Evolutionary conservation across 306 rosid species (phyloP).

Genomic region (Leucaena leucocephala): DNA sequence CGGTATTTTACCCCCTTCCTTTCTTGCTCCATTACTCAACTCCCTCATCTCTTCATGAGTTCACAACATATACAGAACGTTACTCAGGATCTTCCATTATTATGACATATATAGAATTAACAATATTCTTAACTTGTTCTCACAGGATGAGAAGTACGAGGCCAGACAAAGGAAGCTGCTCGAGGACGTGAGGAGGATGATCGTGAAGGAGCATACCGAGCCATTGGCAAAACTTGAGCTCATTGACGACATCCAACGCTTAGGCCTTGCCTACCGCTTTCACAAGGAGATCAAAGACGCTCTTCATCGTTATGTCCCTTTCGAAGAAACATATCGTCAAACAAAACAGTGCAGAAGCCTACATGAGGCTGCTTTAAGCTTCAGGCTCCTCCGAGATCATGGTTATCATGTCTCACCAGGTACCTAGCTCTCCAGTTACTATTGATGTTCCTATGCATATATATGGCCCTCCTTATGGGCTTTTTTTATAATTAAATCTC

Average conservation of each 20-base stretch:
- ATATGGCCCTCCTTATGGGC: not conserved
- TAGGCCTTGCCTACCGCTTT: conserved; percentile 45
- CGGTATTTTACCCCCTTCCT: conserved; percentile 21
- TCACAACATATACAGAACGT: not conserved
- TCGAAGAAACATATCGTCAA: not conserved
- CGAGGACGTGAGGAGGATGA: conserved; percentile 49
- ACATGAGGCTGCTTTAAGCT: conserved; percentile 45
- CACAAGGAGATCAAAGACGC: conserved; percentile 42
- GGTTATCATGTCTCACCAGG: conserved; percentile 48
- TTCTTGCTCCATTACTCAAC: not conserved
- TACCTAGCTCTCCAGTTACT: not conserved
- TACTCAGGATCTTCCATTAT: not conserved
- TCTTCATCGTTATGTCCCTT: conserved; percentile 29
- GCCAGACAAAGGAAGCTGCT: conserved; percentile 19
- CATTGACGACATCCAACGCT: conserved; percentile 41
- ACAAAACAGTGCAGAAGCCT: not conserved
- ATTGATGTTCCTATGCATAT: not conserved
- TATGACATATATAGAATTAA: too few species aligned
- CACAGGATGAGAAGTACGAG: conserved; percentile 28
- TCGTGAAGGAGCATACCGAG: conserved; percentile 29
- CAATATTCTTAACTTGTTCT: too few species aligned
- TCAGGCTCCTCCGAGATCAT: conserved; percentile 58
- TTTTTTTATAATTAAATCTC: not conserved
- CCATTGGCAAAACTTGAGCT: conserved; percentile 37
- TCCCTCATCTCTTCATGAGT: not conserved